Evolutionary conservation across 768 basidiomycete genomes (phyloP), one percentile per base, ranked within the genome.

Genomic region (Lentinula raphanica): DNA sequence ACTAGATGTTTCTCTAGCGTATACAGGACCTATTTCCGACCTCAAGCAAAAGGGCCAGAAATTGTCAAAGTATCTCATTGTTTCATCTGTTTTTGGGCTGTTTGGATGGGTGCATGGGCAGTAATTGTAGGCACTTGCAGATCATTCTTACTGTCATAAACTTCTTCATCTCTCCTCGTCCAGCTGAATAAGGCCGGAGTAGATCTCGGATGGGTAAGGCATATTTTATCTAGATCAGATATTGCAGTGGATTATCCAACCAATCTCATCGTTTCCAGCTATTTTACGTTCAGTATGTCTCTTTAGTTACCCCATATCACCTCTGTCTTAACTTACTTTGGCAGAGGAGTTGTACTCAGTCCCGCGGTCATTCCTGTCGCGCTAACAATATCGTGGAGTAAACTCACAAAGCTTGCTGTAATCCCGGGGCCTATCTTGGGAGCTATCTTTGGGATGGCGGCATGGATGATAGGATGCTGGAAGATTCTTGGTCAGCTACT

Each of bases 401-500:
- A 79, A 60, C 63, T 81, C 15, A 75, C 76, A 2, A 62, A 65
- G 12, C 69, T 71, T 1, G 77, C 72, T 15, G 72, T 80, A 0
- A 65, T 78, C 29, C 61, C 64, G 35, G 79, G 79, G 2, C 68
- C 76, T 13, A 67, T 80, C 48, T 67, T 69, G 2, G 79, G 79
- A 1, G 76, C 74, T 7, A 60, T 66, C 15, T 64, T 76, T 15
- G 78, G 76, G 40, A 79, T 79, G 74, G 40, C 75, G 0, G 78
- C 79, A 19, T 81, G 79, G 78, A 78, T 81, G 74, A 70, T 81
- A 8, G 74, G 77, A 0, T 80, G 79, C 59, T 76, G 71, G 74
- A 79, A 80, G 62, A 79, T 78, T 50, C 78, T 72, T 48, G 78
- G 77, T 74, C 57, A 17, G 65, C 59, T 36, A 25, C 15, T n/a